Conservation (phyloP, 2,329 filamentous ascomycete species). For the Trichothecium roseum region DNA sequence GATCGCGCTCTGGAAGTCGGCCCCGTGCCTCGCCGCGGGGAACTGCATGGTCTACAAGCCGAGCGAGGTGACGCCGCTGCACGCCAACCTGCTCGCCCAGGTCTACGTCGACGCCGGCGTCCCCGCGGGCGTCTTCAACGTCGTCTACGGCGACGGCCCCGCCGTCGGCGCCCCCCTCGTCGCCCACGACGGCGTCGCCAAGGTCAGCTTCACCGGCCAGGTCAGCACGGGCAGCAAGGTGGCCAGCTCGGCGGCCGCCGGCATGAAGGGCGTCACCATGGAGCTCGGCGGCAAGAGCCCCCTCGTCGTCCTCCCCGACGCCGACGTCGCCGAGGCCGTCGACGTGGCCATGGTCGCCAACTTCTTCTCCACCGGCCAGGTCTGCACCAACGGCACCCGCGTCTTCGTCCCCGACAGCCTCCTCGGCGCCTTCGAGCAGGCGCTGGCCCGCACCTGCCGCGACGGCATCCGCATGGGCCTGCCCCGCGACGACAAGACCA, state of each 20-base stretch:
- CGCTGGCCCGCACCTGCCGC: constrained; percentile 38
- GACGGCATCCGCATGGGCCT: constrained; percentile 69
- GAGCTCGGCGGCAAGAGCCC: constrained; percentile 85
- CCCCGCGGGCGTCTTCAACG: constrained; percentile 77
- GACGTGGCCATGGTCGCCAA: constrained; percentile 90
- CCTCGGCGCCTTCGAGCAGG: constrained; percentile 57
- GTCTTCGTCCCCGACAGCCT: constrained; percentile 67
- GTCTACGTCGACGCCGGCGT: constrained; percentile 72
- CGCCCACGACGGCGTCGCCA: constrained; percentile 61
- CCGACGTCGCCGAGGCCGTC: constrained; percentile 68
- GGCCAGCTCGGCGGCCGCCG: constrained; percentile 60
- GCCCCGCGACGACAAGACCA: constrained; percentile 61
- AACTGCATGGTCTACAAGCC: constrained; percentile 91
- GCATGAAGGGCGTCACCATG: constrained; percentile 89
- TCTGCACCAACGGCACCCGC: constrained; percentile 85
- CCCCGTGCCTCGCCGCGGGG: constrained; percentile 72
- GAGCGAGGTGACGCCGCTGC: constrained; percentile 78
- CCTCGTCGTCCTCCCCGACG: constrained; percentile 69
- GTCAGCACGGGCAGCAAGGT: constrained; percentile 77
- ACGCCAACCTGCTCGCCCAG: constrained; percentile 63
- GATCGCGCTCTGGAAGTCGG: constrained; percentile 84
- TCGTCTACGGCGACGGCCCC: constrained; percentile 70
- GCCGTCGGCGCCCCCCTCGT: constrained; percentile 64
- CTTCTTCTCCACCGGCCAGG: constrained; percentile 84
- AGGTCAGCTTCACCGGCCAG: constrained; percentile 85